phyloP scores from a whole-genome alignment of 2,329 filamentous ascomycete species.

The Aspergillus viridinutans region DNA sequence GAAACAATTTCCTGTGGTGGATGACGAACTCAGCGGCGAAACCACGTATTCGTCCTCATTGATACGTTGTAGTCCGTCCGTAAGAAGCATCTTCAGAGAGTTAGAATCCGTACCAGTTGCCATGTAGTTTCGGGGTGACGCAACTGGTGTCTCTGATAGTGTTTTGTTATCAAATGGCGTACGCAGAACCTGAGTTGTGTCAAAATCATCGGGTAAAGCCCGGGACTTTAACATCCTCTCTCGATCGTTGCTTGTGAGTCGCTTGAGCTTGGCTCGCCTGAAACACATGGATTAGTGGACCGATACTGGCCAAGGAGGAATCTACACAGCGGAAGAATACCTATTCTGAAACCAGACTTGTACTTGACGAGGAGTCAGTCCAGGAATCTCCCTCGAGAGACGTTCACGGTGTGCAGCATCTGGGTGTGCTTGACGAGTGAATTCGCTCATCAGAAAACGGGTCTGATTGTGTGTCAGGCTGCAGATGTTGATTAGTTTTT shows the following conservation, averaged over 20 bases:
- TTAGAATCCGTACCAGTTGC: slow-evolving; percentile 37
- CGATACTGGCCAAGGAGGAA: neutral
- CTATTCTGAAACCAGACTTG: slow-evolving; percentile 99
- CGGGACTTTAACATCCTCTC: slow-evolving; percentile 59
- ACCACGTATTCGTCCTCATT: slow-evolving; percentile 37
- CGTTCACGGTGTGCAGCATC: slow-evolving; percentile 87
- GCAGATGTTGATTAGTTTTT: slow-evolving; percentile 6
- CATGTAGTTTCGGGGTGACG: slow-evolving; percentile 41
- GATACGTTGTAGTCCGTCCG: slow-evolving; percentile 29
- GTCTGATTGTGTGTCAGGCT: slow-evolving; percentile 95
- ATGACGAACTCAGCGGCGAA: slow-evolving; percentile 34
- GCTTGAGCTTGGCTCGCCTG: slow-evolving; percentile 59
- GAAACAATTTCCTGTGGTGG: slow-evolving; percentile 34
- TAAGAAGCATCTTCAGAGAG: slow-evolving; percentile 27
- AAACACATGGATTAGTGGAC: slow-evolving; percentile 7
- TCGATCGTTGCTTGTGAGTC: slow-evolving; percentile 57
- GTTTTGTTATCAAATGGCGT: slow-evolving; percentile 47
- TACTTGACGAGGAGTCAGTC: slow-evolving; percentile 84
- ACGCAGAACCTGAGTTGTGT: slow-evolving; percentile 57
- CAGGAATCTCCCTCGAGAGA: slow-evolving; percentile 84
- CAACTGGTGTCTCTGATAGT: slow-evolving; percentile 47
- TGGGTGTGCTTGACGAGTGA: slow-evolving; percentile 88
- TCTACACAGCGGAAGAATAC: slow-evolving; percentile 48
- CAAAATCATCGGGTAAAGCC: slow-evolving; percentile 57
- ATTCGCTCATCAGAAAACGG: slow-evolving; percentile 96